Evolutionary conservation across 2,329 filamentous ascomycete genomes (phyloP), one percentile per base, ranked within the genome.

Genomic region (Acephala macrosclerotiorum): DNA sequence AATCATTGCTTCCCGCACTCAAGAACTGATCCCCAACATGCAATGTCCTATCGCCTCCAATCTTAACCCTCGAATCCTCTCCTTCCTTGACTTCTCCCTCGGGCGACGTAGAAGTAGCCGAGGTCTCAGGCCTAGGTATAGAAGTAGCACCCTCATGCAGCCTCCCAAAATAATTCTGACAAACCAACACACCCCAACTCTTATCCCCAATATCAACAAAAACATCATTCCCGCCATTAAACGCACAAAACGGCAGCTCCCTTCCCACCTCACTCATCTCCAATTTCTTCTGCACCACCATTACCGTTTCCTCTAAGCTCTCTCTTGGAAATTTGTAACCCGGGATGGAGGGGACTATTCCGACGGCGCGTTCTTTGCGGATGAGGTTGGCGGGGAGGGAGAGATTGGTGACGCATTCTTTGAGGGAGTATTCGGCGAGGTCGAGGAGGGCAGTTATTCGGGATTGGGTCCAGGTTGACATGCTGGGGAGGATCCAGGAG

Each of bases 171-270:
- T 93, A 97, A 65, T 90, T 87, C 81, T 99, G 96, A 77, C 94
- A 97, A 3, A 94, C 93, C 38, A 92, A 85, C 2, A 99, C 96
- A 70, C 96, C 96, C 91, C 94, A 97, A 61, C 91, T 94, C 81
- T 99, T 99, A 81, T 99, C 96, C 63, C 96, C 96, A 75, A 99
- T 97, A 77, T 99, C 96, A 61, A 99, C 94, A 79, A 99, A 99
- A 49, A 98, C 94, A 77, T 99, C 96, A 68, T 96, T 95, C 12
- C 96, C 96, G 61, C 95, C 96, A 78, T 99, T 99, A 83, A 99
- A 99, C 25, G 96, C 96, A 77, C 96, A 99, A 76, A 98, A 99
- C 0, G 96, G 96, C 36, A 99, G 81, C 26, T 76, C 71, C 49
- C 82, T 79, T 1, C 91, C 91, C 35, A 91, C 91, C 0, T 86